phyloP scores from a whole-genome alignment of 1,139 yeast species.

The Sugiyamaella castrensis region DNA sequence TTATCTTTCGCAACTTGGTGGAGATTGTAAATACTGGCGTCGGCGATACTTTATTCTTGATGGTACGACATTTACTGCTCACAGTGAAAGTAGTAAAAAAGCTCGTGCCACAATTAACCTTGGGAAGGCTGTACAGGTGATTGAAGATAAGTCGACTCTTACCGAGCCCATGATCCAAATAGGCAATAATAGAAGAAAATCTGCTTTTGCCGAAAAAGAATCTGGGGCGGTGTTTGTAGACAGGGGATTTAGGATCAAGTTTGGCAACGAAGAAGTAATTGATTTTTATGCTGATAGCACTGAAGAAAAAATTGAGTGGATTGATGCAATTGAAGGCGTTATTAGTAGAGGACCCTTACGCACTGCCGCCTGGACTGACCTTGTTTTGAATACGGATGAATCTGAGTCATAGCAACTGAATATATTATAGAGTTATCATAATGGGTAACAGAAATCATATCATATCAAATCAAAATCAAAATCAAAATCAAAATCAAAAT shows the following conservation, averaged over 20 bases:
- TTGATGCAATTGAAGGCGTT: slow-evolving; percentile 23
- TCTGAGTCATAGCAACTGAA: not conserved
- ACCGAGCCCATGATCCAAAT: slow-evolving; percentile 28
- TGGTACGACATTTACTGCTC: slow-evolving; percentile 62
- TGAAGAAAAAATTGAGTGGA: slow-evolving; percentile 53
- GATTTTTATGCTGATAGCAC: slow-evolving; percentile 63
- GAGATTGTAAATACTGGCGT: slow-evolving; percentile 66
- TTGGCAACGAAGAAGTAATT: slow-evolving; percentile 66
- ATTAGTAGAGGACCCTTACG: slow-evolving; percentile 22
- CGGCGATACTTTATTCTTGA: slow-evolving; percentile 58
- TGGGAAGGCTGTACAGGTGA: slow-evolving; percentile 52
- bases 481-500: too few species aligned
- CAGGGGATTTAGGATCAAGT: slow-evolving; percentile 51
- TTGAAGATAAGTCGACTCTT: slow-evolving; percentile 28
- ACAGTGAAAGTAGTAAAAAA: slow-evolving; percentile 58
- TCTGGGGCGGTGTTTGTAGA: slow-evolving; percentile 31
- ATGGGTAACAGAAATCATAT: too few species aligned
- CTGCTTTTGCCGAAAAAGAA: slow-evolving; percentile 33
- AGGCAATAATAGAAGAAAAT: slow-evolving; percentile 31
- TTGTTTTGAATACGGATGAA: slow-evolving; percentile 18
- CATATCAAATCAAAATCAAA: too few species aligned
- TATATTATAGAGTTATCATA: too few species aligned
- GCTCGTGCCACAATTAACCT: slow-evolving; percentile 70
- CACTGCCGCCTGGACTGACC: slow-evolving; percentile 30
- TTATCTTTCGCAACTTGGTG: slow-evolving; percentile 70